These are phyloP conservation scores for Penicillium paradoxum DNA, from an alignment of 495 filamentous ascomycete species.

Conservation along the genomic window DNA sequence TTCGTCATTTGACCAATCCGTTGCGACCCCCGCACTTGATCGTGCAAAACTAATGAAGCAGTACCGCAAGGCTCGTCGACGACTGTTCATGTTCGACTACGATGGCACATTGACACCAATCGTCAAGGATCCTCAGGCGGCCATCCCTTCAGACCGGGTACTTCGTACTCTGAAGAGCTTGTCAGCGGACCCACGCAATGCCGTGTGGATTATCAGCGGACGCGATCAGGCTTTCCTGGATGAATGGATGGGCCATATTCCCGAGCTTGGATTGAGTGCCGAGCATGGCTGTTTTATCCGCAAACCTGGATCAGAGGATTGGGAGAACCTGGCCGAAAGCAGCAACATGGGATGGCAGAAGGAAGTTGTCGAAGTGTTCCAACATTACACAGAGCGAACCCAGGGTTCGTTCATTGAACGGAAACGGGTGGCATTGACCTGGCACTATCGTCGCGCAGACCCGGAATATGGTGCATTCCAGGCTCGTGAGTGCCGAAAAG, in stretches of 20 bases:
- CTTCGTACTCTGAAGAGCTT: constrained; percentile 73
- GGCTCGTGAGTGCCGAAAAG: constrained; percentile 68
- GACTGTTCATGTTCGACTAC: constrained; percentile 97
- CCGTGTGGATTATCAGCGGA: constrained; percentile 97
- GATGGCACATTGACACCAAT: constrained; percentile 98
- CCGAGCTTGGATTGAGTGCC: constrained; percentile 79
- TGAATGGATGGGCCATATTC: constrained; percentile 80
- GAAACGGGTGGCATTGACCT: constrained; percentile 88
- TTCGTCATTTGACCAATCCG: constrained; percentile 65
- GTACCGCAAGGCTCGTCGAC: constrained; percentile 65
- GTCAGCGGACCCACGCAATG: constrained; percentile 72
- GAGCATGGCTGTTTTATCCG: constrained; percentile 95
- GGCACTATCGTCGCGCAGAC: constrained; percentile 92
- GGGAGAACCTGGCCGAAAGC: constrained; percentile 80
- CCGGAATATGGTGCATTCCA: constrained; percentile 73
- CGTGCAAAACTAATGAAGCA: constrained; percentile 59
- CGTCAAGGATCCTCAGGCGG: constrained; percentile 79
- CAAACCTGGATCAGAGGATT: constrained; percentile 62
- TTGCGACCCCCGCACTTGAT: constrained; percentile 77
- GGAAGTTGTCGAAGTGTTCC: constrained; percentile 73
- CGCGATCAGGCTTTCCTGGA: constrained; percentile 84
- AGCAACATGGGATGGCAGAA: constrained; percentile 86
- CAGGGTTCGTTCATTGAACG: constrained; percentile 89
- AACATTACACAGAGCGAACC: constrained; percentile 76
- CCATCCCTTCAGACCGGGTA: constrained; percentile 78